Base-by-base conservation (phyloP, 1,284 basidiomycete species). In the Agroathelia rolfsii region DNA sequence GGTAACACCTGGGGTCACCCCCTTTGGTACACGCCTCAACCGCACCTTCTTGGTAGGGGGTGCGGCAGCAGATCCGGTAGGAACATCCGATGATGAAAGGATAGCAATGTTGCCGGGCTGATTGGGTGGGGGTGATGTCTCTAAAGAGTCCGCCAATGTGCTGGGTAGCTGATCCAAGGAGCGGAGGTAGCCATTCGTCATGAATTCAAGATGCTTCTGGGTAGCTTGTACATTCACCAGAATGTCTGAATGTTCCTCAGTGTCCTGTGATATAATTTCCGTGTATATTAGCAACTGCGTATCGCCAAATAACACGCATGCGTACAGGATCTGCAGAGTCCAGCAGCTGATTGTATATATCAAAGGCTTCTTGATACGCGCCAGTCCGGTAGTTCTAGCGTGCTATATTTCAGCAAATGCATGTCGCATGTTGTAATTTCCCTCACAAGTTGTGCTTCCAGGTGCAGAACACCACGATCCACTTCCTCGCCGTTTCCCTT, bases 221-320 rank as follows among this genome's bases (percentile, higher is more conserved):
- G 85, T 69, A 2, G 87, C 84, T 28, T 72, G 64, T 36, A 89
- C 71, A 55, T 92, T 92, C 38, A 75, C 86, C 30, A 82, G 62
- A 48, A 92, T 77, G 50, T 92, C 88, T 5, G 79, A 72, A 49
- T 86, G 73, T 60, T 92, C 88, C 47, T 89, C 80, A n/a, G 85
- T 78, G 43, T 76, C 61, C 83, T 88, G 49, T 18, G 23, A n/a
- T n/a, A n/a, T n/a, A n/a, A 24, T 24, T 9, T n/a, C 9, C 9
- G 22, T 24, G n/a, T n/a, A 24, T 9, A 9, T 24, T 24, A 9
- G 9, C 9, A 24, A 24, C 9, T 9, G 22, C 9, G n/a, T 24
- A n/a, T 24, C 22, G 22, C 9, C n/a, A n/a, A n/a, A n/a, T n/a
- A n/a, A n/a, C n/a, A n/a, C 18, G 17, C 34, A 28, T 35, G 62